Evolutionary conservation across 1,139 yeast species (phyloP), one percentile per base, ranked within the genome.

Genomic region (Magnusiomyces clavatus): DNA sequence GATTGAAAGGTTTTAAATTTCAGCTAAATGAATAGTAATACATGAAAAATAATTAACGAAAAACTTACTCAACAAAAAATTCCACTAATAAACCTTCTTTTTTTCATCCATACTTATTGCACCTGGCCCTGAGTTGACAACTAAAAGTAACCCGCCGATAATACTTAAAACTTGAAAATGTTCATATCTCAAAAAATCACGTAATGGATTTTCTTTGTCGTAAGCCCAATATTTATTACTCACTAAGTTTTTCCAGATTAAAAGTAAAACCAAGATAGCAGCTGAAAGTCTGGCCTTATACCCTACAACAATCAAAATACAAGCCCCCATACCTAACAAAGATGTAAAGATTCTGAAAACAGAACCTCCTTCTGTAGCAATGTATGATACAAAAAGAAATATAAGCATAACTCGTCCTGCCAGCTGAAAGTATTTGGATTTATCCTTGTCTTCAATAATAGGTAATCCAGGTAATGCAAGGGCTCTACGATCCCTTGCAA

Each of bases 111-210:
- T 75, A 38, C 96, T 86, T 60, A 90, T 76, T 63, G 87, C 94
- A 49, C 98, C 98, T 43, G 98, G 97, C 58, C 98, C 98, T 6
- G 96, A 88, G 70, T 86, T 88, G 58, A 88, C 96, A 58, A 94
- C 87, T 62, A 92, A 75, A 58, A 92, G 73, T 59, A 92, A 78
- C 1, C 97, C 98, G 51, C 98, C 98, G 54, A 92, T 92, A 68
- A 92, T 92, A 55, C 95, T 85, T 66, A 92, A 76, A 44, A 96
- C 88, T 73, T 92, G 98, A 77, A 87, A 92, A 69, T 87, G 88
- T 69, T 89, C 97, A 69, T 90, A 92, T 68, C 88, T 86, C 68
- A 89, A 74, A 70, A 83, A 87, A 71, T 92, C 98, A 64, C 97
- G 81, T 69, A 84, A 81, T 36, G 94, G 81, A 63, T 86, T 88